phyloP scores from a whole-genome alignment of 192 early-diverging fungal species.

The Entomortierella lignicola region DNA sequence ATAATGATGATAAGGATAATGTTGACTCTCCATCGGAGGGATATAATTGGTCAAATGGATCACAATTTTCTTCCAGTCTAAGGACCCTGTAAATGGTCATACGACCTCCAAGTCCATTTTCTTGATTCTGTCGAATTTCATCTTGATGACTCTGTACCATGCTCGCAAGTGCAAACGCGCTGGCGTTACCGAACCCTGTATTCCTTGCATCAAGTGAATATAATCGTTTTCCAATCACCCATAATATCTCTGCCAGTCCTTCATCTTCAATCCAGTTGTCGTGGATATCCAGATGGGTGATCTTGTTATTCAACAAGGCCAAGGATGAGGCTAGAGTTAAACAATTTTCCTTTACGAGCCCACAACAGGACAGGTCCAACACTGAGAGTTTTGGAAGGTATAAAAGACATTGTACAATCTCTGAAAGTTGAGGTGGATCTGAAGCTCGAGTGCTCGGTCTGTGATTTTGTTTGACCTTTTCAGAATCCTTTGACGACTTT shows the following conservation, averaged over 20 bases:
- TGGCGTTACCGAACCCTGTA: conserved; percentile 24
- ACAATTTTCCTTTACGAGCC: conserved; percentile 12
- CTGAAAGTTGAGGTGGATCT: background rate
- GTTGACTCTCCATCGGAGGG: background rate
- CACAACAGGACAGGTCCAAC: conserved; percentile 18
- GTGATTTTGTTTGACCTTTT: background rate
- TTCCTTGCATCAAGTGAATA: conserved; percentile 19
- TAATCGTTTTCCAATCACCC: conserved; percentile 6
- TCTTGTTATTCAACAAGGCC: conserved; percentile 5
- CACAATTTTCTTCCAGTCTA: conserved; percentile 13
- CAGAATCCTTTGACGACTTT: background rate
- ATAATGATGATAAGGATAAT: too few relatives aligned
- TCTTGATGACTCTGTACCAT: conserved; percentile 9
- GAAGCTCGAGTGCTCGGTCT: too few relatives aligned
- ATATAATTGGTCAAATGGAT: background rate
- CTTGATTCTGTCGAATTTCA: background rate
- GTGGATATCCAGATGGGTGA: conserved; percentile 35
- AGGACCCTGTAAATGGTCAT: conserved; percentile 14
- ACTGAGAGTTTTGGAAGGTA: conserved; percentile 8
- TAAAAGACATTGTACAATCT: conserved; percentile 10
- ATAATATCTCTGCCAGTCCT: conserved; percentile 23
- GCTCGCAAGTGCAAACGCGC: conserved; percentile 25
- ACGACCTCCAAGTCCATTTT: background rate
- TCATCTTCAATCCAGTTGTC: conserved; percentile 34
- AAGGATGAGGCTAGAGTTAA: background rate